Percentiles rank a stretch among this genome's conserved stretches.
Conservation (phyloP, 495 filamentous ascomycete species). For the Penicillium longicatenatum region DNA sequence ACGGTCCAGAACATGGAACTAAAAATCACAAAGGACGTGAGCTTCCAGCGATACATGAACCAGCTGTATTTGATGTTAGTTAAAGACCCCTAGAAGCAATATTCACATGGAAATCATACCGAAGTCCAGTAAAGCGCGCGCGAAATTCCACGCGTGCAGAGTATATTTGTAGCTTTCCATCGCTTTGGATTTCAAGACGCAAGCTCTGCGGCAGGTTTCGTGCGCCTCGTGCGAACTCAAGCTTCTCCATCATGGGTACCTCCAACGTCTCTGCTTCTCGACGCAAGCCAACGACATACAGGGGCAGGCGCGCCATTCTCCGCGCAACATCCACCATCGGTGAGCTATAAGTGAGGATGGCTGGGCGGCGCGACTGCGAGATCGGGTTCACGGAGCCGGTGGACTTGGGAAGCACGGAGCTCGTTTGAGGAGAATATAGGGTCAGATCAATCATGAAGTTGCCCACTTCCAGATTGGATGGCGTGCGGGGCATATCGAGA, state of each 20-base stretch:
- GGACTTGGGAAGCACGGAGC: slow-evolving; percentile 25
- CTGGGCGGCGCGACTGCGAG: slow-evolving; percentile 57
- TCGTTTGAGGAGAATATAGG: slow-evolving; percentile 51
- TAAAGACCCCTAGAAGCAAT: background rate
- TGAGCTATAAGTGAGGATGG: slow-evolving; percentile 67
- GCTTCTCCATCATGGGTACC: slow-evolving; percentile 69
- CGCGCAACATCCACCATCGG: slow-evolving; percentile 55
- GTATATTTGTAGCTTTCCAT: slow-evolving; percentile 74
- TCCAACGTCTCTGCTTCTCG: slow-evolving; percentile 58
- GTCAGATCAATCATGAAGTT: slow-evolving; percentile 95
- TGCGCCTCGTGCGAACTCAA: slow-evolving; percentile 61
- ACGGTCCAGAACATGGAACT: slow-evolving; percentile 71
- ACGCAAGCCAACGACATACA: slow-evolving; percentile 60
- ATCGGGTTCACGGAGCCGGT: slow-evolving; percentile 33
- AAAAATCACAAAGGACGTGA: slow-evolving; percentile 67
- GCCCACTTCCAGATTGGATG: slow-evolving; percentile 57
- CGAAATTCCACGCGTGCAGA: slow-evolving; percentile 63
- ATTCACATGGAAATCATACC: slow-evolving; percentile 38
- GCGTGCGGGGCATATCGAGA: slow-evolving; percentile 69
- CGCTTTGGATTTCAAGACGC: slow-evolving; percentile 66
- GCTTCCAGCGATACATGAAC: slow-evolving; percentile 80
- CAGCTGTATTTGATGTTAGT: slow-evolving; percentile 49
- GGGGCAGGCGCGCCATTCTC: slow-evolving; percentile 55
- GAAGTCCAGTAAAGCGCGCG: slow-evolving; percentile 71
- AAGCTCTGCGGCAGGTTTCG: slow-evolving; percentile 58